phyloP scores from a whole-genome alignment of 2,329 filamentous ascomycete species.

The Diplodia scrobiculata region DNA sequence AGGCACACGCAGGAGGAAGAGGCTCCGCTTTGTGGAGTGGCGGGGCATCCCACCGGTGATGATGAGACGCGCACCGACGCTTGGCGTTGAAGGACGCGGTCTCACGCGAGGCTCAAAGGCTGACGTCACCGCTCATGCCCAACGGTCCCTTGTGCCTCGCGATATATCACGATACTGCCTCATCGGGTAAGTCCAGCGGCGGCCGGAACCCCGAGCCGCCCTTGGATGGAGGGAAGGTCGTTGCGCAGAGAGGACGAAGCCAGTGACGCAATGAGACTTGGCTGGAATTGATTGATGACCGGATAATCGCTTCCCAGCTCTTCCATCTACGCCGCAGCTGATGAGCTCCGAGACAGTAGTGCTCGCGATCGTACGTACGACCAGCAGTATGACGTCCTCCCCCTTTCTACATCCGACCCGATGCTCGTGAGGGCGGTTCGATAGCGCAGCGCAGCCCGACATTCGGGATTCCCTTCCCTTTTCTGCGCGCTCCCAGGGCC shows the following conservation, averaged over 20 bases:
- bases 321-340: not conserved
- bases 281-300: not conserved
- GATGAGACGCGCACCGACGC: not conserved
- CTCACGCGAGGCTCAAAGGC: not conserved
- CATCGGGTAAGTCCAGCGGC: not conserved
- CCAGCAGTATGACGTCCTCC: not conserved
- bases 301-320: not conserved
- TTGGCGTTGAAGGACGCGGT: not conserved
- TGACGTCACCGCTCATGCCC: not conserved
- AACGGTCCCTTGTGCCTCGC: not conserved
- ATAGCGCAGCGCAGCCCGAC: not conserved
- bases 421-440: too few species aligned
- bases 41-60: not conserved
- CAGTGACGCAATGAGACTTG: not conserved
- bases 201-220: not conserved
- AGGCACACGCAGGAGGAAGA: not conserved
- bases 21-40: not conserved
- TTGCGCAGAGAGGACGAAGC: not conserved
- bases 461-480: not conserved
- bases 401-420: not conserved
- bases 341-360: too few species aligned
- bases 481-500: not conserved
- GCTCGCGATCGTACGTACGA: not conserved
- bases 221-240: not conserved
- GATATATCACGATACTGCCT: not conserved